Conservation (phyloP, 1,284 basidiomycete species). For the Porogramme epimiltina region DNA sequence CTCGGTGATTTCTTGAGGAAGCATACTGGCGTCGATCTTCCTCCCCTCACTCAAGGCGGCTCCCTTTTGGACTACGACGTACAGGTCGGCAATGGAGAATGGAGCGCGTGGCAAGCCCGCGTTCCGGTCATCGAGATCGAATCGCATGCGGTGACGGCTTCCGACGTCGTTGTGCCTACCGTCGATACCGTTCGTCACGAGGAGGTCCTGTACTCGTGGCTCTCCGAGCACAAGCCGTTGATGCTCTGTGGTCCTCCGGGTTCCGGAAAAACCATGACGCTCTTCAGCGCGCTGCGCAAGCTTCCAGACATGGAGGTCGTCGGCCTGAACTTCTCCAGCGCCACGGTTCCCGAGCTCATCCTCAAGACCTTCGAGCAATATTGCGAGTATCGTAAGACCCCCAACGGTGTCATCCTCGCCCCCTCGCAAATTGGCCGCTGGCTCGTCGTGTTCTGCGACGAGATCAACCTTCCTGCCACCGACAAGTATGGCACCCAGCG, state of each 20-base stretch:
- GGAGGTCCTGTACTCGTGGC: conserved; percentile 97
- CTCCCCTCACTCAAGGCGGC: conserved; percentile 70
- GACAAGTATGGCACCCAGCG: conserved; percentile 99
- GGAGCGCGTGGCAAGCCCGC: conserved; percentile 89
- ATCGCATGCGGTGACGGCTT: conserved; percentile 91
- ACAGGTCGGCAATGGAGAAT: conserved; percentile 83
- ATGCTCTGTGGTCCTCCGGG: conserved; percentile 99
- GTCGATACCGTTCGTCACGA: conserved; percentile 99
- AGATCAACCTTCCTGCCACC: conserved; percentile 96
- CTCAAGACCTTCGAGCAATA: conserved; percentile 99
- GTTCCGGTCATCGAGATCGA: conserved; percentile 98
- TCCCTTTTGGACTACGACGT: conserved; percentile 98
- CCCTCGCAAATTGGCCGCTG: conserved; percentile 96
- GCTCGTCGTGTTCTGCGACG: conserved; percentile 99
- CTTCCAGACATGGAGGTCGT: conserved; percentile 99
- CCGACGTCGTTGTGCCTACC: conserved; percentile 97
- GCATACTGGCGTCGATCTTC: conserved; percentile 90
- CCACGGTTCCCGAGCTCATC: conserved; percentile 96
- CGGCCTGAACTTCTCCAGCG: conserved; percentile 98
- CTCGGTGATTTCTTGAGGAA: conserved; percentile 89
- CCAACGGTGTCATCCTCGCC: conserved; percentile 93
- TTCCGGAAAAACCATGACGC: conserved; percentile 99
- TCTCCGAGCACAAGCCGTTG: conserved; percentile 98
- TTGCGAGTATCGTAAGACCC: conserved; percentile 98
- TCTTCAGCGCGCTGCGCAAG: conserved; percentile 98